Evolutionary conservation across 768 basidiomycete species (phyloP).

Genomic region (Tulasnella sp.): DNA sequence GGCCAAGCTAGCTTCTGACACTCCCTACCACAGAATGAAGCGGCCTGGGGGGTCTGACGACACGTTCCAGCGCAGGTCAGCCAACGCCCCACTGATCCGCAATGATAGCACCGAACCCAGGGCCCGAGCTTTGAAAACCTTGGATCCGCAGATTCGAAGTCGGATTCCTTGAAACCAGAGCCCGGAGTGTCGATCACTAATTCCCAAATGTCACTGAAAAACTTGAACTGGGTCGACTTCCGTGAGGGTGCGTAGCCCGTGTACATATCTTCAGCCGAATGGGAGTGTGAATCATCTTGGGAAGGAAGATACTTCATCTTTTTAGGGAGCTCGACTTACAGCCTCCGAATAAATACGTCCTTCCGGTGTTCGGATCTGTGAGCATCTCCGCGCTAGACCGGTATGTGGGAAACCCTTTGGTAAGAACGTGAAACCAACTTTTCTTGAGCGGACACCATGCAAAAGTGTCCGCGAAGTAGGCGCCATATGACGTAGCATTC

Average conservation of each 20-base stretch:
- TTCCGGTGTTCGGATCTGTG: conserved; percentile 46
- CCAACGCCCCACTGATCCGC: conserved; percentile 47
- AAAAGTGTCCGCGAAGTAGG: conserved; percentile 52
- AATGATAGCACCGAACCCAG: conserved; percentile 50
- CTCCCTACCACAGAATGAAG: conserved; percentile 7
- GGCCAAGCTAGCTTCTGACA: not conserved
- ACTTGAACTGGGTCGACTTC: conserved; percentile 41
- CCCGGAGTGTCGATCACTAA: conserved; percentile 47
- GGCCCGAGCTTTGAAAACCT: conserved; percentile 48
- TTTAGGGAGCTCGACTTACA: conserved; percentile 34
- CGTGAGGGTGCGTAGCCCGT: conserved; percentile 46
- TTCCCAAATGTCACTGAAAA: conserved; percentile 50
- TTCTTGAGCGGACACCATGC: conserved; percentile 41
- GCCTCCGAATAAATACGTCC: conserved; percentile 48
- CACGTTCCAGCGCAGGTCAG: conserved; percentile 45
- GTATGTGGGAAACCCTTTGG: conserved; percentile 51
- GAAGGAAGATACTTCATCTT: not conserved
- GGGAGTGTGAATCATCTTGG: not conserved
- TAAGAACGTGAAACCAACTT: conserved; percentile 49
- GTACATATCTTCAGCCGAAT: conserved; percentile 38
- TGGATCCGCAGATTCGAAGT: conserved; percentile 46
- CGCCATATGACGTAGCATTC: conserved; percentile 6
- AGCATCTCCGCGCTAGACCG: conserved; percentile 46
- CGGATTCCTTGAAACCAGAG: conserved; percentile 46
- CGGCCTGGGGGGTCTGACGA: not conserved